Evolutionary conservation across 2,329 filamentous ascomycete species (phyloP).

Genomic region (Trichoderma semiorbis): DNA sequence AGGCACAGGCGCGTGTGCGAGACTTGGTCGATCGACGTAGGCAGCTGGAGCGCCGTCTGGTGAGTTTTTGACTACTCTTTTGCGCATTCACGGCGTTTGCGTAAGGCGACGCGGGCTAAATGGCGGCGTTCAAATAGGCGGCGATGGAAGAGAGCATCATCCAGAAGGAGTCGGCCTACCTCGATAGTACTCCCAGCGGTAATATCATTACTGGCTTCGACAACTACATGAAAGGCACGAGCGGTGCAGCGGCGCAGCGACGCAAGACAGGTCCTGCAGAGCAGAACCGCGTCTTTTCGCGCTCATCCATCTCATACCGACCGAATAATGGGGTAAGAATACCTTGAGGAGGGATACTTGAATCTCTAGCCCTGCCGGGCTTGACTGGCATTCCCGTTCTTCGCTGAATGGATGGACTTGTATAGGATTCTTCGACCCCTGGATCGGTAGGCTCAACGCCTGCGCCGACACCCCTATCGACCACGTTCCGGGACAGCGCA

Average conservation of each 20-base stretch:
- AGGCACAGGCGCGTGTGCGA: constrained; percentile 46
- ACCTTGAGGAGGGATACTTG: neutral
- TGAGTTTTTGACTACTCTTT: constrained; percentile 22
- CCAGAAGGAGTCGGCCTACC: constrained; percentile 79
- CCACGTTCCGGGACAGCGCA: constrained; percentile 48
- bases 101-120: neutral
- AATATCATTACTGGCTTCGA: constrained; percentile 99
- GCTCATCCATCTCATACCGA: constrained; percentile 61
- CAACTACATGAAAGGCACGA: constrained; percentile 89
- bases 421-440: constrained; percentile 42
- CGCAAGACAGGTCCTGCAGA: constrained; percentile 64
- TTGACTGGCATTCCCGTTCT: neutral
- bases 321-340: constrained; percentile 36
- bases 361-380: neutral
- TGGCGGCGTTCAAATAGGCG: constrained; percentile 25
- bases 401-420: neutral
- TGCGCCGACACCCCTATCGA: constrained; percentile 53
- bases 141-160: constrained; percentile 74
- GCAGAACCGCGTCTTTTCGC: constrained; percentile 70
- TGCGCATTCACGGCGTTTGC: neutral
- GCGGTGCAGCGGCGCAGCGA: constrained; percentile 59
- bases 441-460: constrained; percentile 39
- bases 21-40: constrained; percentile 45
- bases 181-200: constrained; percentile 82
- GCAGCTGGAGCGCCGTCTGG: constrained; percentile 37